Evolutionary conservation across 1,284 basidiomycete genomes (phyloP), one percentile per base, ranked within the genome.

Genomic region (Ceratobasidium sp.): DNA sequence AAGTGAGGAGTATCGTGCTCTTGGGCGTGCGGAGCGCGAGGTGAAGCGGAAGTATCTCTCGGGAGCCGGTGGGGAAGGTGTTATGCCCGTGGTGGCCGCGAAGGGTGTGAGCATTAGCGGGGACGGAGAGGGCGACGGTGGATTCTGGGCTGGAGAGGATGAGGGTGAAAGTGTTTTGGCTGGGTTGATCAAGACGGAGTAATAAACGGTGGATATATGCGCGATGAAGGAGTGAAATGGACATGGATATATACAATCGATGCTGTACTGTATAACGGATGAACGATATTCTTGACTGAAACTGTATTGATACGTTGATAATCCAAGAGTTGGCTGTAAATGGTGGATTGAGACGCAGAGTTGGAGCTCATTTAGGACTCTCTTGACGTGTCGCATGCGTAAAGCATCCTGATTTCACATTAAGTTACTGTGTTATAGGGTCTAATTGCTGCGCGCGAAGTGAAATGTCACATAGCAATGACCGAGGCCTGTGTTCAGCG

Each of bases 1-100:
- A 11, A 91, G 90, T 77, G 82, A 83, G 62, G 93, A 94, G 81
- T 88, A 89, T 77, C 84, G 84, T 77, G 86, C 88, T 69, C 82
- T 86, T 33, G 89, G 90, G 74, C 81, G 82, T 65, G 84, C 86
- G 76, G 90, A 91, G 79, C 84, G 86, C 75, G 86, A 87, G 80
- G 87, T 93, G 77, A 93, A 92, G 84, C 45, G 71, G 22, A 62
- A 51, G 50, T 63, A 53, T 19, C 31, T 73, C 29, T 17, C 73
- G 50, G 45, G 72, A 53, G 45, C 69, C 48, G 33, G 73, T 31
- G 59, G 33, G 2, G 54, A 56, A 64, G 64, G 73, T 36, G 24
- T 63, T 29, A 56, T 69, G n/a, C 64, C 59, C 17, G 59, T 57
- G 1, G 59, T 62, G 33, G 44, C 41, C 7, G 41, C 74, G 36